Evolutionary conservation across 108 stramenopile genomes (phyloP), one percentile per base, ranked within the genome.

Genomic region (Bacterosira constricta): DNA sequence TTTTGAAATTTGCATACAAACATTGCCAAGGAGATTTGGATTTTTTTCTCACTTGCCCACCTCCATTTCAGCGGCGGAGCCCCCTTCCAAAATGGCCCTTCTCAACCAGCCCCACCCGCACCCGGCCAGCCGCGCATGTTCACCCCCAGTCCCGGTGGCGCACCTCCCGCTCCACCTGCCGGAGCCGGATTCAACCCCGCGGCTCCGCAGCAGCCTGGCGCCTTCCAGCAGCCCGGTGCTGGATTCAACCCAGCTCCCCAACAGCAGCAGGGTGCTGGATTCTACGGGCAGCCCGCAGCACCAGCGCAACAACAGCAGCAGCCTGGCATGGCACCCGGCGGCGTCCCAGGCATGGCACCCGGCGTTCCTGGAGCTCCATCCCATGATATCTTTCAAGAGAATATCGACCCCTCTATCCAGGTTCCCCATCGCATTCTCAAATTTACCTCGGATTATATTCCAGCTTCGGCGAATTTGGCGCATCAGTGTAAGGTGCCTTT

Each of bases 361-460:
- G 71, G 63, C 30, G 34, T 64, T 26, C 36, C 51, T 9, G 69
- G 69, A 35, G 45, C 18, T 11, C 37, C 17, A 30, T 63, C 63
- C 27, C 44, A 54, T 1, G 63, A 53, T 6, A 64, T 68, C 56
- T 77, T 84, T 67, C 52, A 89, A 58, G 88, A 90, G 55, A 84
- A 81, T 47, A 83, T 93, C 45, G 92, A 93, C 56, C 81, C 69
- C 65, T 77, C 74, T 41, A 90, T 90, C 49, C 66, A 75, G 38
- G 85, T 88, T 62, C 92, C 92, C 6, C 54, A 84, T 21, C 75
- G 73, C 18, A 76, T 95, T 44, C 82, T 90, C 31, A 75, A 85
- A 6, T 77, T 87, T 18, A 83, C 90, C 11, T 57, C 80, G 15
- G 25, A 38, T 25, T 75, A 80, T 36, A 77, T 95, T 63, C 91